Base-by-base conservation (phyloP, 768 basidiomycete species). In the Cubamyces lactineus region DNA sequence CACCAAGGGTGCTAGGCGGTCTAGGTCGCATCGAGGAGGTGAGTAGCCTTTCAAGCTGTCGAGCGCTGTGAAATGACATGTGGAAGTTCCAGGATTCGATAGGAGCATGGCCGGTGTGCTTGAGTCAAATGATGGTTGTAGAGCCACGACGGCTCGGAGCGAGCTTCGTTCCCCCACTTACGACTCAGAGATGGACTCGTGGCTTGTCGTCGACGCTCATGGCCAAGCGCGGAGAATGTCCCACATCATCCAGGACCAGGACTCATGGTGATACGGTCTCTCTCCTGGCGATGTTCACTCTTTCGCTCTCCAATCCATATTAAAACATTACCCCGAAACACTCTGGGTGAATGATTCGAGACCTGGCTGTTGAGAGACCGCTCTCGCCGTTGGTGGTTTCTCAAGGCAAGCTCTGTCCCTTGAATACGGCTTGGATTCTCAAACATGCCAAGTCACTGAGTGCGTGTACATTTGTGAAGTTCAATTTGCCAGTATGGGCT, bases 151-250 rank as follows among this genome's bases (percentile, higher is more conserved):
- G 41, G n/a, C n/a, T n/a, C n/a, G n/a, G n/a, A 24, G 23, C 23
- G 24, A 42, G 21, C 41, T 24, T 23, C 53, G 26, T 7, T 17
- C 41, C 1, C 40, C 15, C 4, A 34, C 34, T 11, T 34, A 34
- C 9, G 53, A 42, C 41, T 28, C 42, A 6, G 53, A 53, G 53
- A 26, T 43, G 41, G 53, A 53, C 15, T 53, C 53, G 9, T 53
- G 53, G 53, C 53, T 53, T 15, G 53, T 53, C 17, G 24, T 53
- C 8, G 53, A 53, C 26, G 26, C 41, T 24, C 40, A 17, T 28
- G 53, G 53, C 6, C 41, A 24, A 15, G 53, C 53, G 7, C 23
- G 53, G 23, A 43, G 53, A 41, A 42, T 53, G 53, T 42, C 53
- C 12, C 24, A 53, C 23, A 16, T 53, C 16, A 5, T 26, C 23